phyloP scores from a whole-genome alignment of 176 grass and related monocot species.

The Ampelocalamus luodianensis region DNA sequence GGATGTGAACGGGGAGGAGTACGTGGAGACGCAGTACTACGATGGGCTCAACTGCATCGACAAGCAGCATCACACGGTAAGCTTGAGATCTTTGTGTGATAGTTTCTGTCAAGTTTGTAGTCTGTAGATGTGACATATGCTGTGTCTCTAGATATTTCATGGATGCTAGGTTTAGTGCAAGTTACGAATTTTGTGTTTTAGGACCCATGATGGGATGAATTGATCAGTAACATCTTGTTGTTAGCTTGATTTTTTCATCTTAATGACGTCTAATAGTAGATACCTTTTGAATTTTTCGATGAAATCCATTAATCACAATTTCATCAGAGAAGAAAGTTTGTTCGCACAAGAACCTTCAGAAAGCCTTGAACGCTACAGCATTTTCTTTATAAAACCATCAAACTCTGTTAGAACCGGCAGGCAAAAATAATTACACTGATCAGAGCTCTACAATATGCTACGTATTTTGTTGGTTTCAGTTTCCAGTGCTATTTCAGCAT shows the following conservation, averaged over 20 bases:
- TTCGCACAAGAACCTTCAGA: background rate
- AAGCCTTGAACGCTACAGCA: background rate
- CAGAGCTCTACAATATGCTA: background rate
- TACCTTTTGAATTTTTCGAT: background rate
- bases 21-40: constrained; percentile 77
- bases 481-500: background rate
- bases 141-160: background rate
- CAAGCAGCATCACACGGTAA: constrained; percentile 87
- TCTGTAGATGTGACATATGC: background rate
- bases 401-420: background rate
- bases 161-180: background rate
- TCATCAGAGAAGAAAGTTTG: background rate
- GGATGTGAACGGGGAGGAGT: constrained; percentile 65
- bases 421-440: background rate
- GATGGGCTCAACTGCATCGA: constrained; percentile 72
- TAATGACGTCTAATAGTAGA: background rate
- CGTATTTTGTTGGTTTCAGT: background rate
- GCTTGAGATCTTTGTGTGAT: background rate
- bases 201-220: background rate
- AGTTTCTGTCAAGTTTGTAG: background rate
- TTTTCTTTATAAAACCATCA: background rate
- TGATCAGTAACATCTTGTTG: background rate
- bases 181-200: background rate
- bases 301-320: background rate
- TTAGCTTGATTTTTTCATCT: constrained; percentile 1